These are phyloP conservation scores for Escallonia herrerae DNA, from an alignment of 129 eudicot species.

Conservation along the genomic window DNA sequence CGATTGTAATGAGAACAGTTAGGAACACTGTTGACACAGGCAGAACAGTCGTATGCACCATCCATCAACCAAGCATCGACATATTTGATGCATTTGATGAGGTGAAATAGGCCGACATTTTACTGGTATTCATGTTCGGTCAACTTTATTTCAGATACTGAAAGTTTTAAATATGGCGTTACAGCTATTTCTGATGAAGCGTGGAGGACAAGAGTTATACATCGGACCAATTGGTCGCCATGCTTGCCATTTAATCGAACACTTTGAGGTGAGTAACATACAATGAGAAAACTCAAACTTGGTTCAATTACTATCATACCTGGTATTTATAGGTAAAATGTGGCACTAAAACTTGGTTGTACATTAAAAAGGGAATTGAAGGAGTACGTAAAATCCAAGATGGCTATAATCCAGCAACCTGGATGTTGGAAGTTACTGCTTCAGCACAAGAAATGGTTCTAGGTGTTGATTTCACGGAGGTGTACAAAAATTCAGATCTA, in stretches of 20 bases:
- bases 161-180: too few relatives aligned
- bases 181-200: not conserved
- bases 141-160: too few relatives aligned
- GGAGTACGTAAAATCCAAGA: conserved; percentile 27
- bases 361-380: conserved; percentile 11
- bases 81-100: not conserved
- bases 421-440: conserved; percentile 38
- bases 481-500: conserved; percentile 26
- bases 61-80: not conserved
- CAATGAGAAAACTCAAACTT: too few relatives aligned
- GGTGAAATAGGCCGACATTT: not conserved
- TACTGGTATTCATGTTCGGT: too few relatives aligned
- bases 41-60: not conserved
- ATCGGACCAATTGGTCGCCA: not conserved
- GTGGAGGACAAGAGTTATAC: not conserved
- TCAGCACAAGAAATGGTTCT: conserved; percentile 28
- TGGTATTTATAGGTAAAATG: too few relatives aligned
- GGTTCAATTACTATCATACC: too few relatives aligned
- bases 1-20: not conserved
- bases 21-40: not conserved
- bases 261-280: not conserved
- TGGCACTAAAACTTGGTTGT: too few relatives aligned
- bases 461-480: conserved; percentile 27
- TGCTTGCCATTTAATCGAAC: not conserved
- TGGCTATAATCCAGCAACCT: conserved; percentile 37